Evolutionary conservation across 2,329 filamentous ascomycete genomes (phyloP).

Genomic region (Davidsoniella eucalypti): DNA sequence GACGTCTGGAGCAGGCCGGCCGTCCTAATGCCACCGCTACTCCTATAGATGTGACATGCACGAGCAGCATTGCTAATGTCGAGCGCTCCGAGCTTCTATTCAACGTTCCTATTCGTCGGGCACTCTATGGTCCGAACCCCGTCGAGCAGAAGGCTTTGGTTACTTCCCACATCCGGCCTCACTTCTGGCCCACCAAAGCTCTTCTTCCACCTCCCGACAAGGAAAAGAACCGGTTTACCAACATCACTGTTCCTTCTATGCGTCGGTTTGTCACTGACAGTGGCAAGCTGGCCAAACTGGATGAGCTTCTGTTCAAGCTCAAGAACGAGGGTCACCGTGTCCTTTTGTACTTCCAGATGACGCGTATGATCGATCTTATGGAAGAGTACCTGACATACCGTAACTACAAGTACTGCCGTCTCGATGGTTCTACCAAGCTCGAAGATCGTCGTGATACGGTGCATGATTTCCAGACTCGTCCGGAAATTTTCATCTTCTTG

Average conservation of each 20-base stretch:
- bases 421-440: conserved; percentile 92
- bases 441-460: conserved; percentile 95
- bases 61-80: conserved; percentile 43
- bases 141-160: conserved; percentile 59
- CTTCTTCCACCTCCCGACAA: conserved; percentile 66
- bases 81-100: conserved; percentile 46
- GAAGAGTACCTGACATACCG: conserved; percentile 97
- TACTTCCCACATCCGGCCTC: conserved; percentile 51
- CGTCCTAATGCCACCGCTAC: conserved; percentile 68
- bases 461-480: conserved; percentile 83
- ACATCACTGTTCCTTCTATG: conserved; percentile 91
- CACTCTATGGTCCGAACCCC: conserved; percentile 50
- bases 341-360: conserved; percentile 99
- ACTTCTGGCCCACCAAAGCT: conserved; percentile 43
- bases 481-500: conserved; percentile 93
- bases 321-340: conserved; percentile 90
- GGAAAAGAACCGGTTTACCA: conserved; percentile 69
- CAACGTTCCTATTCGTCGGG: conserved; percentile 57
- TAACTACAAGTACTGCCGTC: conserved; percentile 95
- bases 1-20: conserved; percentile 65
- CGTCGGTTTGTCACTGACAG: conserved; percentile 93
- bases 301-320: conserved; percentile 70
- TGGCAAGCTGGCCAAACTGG: conserved; percentile 84
- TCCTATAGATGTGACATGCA: conserved; percentile 65
- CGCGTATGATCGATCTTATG: conserved; percentile 98